Conservation (phyloP, 148 eudicot genomes). For the Camellia granthamiana region DNA sequence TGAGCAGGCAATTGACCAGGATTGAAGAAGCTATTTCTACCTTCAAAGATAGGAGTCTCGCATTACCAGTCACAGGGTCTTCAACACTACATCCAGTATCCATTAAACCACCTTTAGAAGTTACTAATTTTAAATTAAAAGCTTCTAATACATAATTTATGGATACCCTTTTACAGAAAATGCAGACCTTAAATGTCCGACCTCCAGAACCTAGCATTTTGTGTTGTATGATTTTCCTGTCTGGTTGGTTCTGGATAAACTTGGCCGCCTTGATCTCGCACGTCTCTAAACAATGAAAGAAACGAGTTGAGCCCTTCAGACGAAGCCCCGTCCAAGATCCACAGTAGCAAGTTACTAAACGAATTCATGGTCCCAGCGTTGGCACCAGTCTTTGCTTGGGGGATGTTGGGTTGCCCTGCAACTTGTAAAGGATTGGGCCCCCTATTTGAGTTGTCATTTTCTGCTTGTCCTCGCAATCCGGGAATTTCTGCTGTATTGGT, state of each 20-base stretch:
- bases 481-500: constrained; percentile 33
- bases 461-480: constrained; percentile 36
- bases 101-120: no score
- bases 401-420: constrained; percentile 45
- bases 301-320: constrained; percentile 89
- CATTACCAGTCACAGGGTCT: no score
- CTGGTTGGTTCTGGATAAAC: constrained; percentile 51
- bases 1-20: no score
- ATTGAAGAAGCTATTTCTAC: no score
- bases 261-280: constrained; percentile 79
- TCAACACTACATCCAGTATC: no score
- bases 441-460: constrained; percentile 32
- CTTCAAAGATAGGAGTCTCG: no score
- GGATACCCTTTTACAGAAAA: no score
- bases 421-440: constrained; percentile 45
- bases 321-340: constrained; percentile 90
- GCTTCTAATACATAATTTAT: no score
- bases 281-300: constrained; percentile 83
- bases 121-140: no score
- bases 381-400: constrained; percentile 55
- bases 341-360: constrained; percentile 76
- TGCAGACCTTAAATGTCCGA: no score
- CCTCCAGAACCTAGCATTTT: no score
- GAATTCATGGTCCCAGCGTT: constrained; percentile 82
- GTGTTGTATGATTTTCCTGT: constrained; percentile 40